phyloP scores from a whole-genome alignment of 169 alveolate genomes.

The Cryptosporidium ryanae region DNA sequence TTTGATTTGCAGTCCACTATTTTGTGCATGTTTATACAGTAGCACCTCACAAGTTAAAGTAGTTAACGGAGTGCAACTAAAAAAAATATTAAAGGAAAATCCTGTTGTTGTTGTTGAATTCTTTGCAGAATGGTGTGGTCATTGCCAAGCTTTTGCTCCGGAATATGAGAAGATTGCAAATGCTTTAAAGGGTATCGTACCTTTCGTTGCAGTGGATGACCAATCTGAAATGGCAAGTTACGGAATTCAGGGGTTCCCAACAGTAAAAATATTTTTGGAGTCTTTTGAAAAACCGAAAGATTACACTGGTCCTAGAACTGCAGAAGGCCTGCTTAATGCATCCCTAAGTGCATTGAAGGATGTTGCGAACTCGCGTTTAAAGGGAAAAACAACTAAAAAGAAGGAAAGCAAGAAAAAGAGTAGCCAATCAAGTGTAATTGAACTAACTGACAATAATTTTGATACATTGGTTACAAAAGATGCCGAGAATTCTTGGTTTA shows the following conservation, averaged over 20 bases:
- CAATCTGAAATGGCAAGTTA: constrained; percentile 79
- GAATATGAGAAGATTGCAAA: constrained; percentile 84
- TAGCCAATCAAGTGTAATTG: constrained; percentile 77
- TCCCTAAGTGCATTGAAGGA: constrained; percentile 82
- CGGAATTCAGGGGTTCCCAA: constrained; percentile 89
- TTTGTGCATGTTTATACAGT: constrained; percentile 41
- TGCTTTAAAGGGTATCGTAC: constrained; percentile 81
- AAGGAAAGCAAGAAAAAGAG: constrained; percentile 64
- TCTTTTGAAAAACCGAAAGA: constrained; percentile 56
- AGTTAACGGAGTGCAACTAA: constrained; percentile 80
- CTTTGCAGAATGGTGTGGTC: constrained; percentile 97
- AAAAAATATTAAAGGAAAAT: constrained; percentile 77
- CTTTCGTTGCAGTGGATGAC: constrained; percentile 82
- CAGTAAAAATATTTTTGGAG: constrained; percentile 86
- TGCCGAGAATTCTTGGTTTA: constrained; percentile 82
- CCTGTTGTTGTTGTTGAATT: constrained; percentile 91
- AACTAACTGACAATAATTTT: constrained; percentile 81
- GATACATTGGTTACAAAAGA: constrained; percentile 80
- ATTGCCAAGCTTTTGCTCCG: constrained; percentile 89
- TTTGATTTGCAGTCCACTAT: constrained; percentile 9
- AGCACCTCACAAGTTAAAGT: constrained; percentile 68
- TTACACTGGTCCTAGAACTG: constrained; percentile 76
- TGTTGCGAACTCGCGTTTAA: constrained; percentile 76
- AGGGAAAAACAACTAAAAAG: constrained; percentile 62
- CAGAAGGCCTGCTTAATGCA: constrained; percentile 76